Percentiles rank a stretch among this genome's conserved stretches.
Evolutionary conservation across 1,284 basidiomycete species (phyloP).

Genomic region (Waitea zeae): DNA sequence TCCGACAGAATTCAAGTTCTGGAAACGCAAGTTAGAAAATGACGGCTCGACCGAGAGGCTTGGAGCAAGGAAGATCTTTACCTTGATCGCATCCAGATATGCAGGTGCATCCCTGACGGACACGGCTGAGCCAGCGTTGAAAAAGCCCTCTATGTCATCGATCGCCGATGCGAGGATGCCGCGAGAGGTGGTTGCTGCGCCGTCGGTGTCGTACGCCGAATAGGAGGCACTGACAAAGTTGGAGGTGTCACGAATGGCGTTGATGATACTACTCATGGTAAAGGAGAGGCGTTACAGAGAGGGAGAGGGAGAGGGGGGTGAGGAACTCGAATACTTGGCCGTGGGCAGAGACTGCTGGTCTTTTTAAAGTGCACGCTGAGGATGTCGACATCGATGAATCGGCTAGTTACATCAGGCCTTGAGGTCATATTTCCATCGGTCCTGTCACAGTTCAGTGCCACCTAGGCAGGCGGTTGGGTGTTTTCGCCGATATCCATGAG

Average conservation of each 20-base stretch:
- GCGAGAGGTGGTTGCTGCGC: slow-evolving; percentile 6
- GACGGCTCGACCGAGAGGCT: no score
- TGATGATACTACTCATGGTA: background rate
- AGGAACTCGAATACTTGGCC: no score
- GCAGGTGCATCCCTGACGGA: background rate
- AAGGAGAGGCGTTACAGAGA: background rate
- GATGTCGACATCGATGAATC: background rate
- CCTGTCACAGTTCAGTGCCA: no score
- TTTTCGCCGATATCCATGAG: no score
- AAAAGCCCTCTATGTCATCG: background rate
- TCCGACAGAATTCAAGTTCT: background rate
- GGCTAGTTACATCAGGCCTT: background rate
- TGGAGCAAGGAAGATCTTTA: no score
- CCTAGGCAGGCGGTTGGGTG: no score
- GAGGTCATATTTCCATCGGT: background rate
- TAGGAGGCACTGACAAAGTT: background rate
- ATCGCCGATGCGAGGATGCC: background rate
- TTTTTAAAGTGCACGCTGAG: no score
- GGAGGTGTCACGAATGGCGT: background rate
- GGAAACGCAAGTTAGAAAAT: no score
- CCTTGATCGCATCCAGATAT: slow-evolving; percentile 5
- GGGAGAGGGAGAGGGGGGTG: no score
- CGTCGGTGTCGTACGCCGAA: slow-evolving; percentile 4
- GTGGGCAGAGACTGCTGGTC: no score
- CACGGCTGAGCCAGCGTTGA: background rate